Percentiles rank a stretch among this genome's conserved stretches.
phyloP scores from a whole-genome alignment of 2,329 filamentous ascomycete genomes.

The Penicillium sp. region DNA sequence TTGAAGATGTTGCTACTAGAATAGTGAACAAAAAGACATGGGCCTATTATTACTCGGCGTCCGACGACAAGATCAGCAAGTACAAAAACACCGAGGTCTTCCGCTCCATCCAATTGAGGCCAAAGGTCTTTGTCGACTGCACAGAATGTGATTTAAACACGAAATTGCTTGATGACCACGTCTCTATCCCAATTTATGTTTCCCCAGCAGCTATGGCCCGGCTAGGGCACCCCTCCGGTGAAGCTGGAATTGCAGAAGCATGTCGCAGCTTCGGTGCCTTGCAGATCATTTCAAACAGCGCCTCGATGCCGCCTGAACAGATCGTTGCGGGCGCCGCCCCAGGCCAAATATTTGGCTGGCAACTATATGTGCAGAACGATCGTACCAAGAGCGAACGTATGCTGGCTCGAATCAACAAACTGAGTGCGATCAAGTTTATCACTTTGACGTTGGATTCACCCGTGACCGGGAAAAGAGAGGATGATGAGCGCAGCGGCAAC shows the following conservation, averaged over 20 bases:
- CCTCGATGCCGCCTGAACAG: slow-evolving; percentile 79
- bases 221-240: slow-evolving; percentile 70
- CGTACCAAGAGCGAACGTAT: slow-evolving; percentile 69
- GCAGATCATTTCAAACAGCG: slow-evolving; percentile 79
- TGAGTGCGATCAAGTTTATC: slow-evolving; percentile 65
- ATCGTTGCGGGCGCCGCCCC: slow-evolving; percentile 57
- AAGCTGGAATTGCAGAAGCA: slow-evolving; percentile 71
- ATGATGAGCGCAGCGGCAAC: slow-evolving; percentile 56
- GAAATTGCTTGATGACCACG: slow-evolving; percentile 58
- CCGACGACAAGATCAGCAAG: slow-evolving; percentile 60
- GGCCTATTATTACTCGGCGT: slow-evolving; percentile 85
- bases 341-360: slow-evolving; percentile 78
- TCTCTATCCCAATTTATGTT: slow-evolving; percentile 69
- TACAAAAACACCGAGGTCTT: slow-evolving; percentile 10
- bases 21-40: slow-evolving; percentile 72
- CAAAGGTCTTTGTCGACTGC: slow-evolving; percentile 78
- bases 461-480: slow-evolving; percentile 77
- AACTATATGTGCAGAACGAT: slow-evolving; percentile 84
- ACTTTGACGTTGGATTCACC: slow-evolving; percentile 81
- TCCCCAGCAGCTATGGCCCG: slow-evolving; percentile 80
- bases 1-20: slow-evolving; percentile 68
- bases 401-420: slow-evolving; percentile 61
- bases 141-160: slow-evolving; percentile 64
- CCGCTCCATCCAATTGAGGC: slow-evolving; percentile 65
- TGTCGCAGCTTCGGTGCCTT: slow-evolving; percentile 63